Evolutionary conservation across 768 basidiomycete genomes (phyloP), one percentile per base, ranked within the genome.

Genomic region (Leccinum olivaceopallidum): DNA sequence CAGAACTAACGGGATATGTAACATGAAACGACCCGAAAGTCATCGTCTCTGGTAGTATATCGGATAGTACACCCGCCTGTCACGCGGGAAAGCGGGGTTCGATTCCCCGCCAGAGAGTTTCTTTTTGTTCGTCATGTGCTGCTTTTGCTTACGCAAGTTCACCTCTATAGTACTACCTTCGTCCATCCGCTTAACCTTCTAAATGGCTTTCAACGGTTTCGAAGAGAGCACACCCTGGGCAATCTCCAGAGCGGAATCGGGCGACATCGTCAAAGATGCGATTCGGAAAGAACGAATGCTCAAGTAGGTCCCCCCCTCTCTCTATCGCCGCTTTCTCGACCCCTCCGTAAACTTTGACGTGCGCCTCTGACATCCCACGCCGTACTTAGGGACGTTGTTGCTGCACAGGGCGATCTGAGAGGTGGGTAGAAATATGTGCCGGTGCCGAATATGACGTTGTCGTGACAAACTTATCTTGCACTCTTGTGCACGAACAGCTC

Each of bases 241-340:
- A 8, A 66, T 60, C 30, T 67, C 75, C 53, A 75, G 77, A 7
- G 72, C 80, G 18, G 74, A 78, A 47, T 69, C 81, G 20, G 83
- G 79, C 51, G 89, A 92, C 68, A 80, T 89, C 42, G 81, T 94
- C 42, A 85, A 84, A 63, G 89, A 92, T 65, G 87, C 92, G 7
- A 78, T 94, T 55, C 80, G 76, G 71, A 94, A 93, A 67, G 92
- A 94, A 70, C 79, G 86, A 58, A 65, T 89, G 9, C 82, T 94
- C 71, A 90, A 88, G 92, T 93, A 62, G 42, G 86, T 76, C 22
- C 26, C 42, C 36, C 9, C 32, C 32, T 30, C 14, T 48, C 30
- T 57, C 22, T 36, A 42, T 42, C 37, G 18, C 39, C 39, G 42
- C n/a, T n/a, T 47, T 20, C 44, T 47, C 7, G 20, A 20, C 42